Evolutionary conservation across 1,284 basidiomycete genomes (phyloP), one percentile per base, ranked within the genome.

Genomic region (Malassezia arunalokei): DNA sequence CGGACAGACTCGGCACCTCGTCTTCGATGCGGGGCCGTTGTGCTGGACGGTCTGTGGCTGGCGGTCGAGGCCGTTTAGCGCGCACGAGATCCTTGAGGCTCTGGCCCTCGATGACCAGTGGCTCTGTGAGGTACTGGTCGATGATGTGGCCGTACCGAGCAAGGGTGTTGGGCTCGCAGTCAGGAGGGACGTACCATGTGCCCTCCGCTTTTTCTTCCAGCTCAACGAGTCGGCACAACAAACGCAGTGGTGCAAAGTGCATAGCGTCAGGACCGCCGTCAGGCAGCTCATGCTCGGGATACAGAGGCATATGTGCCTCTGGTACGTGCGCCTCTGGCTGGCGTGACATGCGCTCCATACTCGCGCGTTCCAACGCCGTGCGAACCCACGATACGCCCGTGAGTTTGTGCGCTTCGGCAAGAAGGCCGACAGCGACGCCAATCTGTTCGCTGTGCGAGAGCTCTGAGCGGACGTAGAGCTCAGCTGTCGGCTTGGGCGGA

Each of bases 341-440:
- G 24, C 48, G 51, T 15, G 43, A 39, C 27, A 54, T 50, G 8
- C 68, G 62, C 47, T 58, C 56, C 11, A 59, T 57, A 33, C 61
- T 62, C 14, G 67, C 68, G n/a, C 62, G 49, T 43, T 71, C 70
- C 37, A 73, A 43, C 0, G 58, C 64, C n/a, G 57, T 59, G 49
- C 67, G 68, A 51, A 73, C 48, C 70, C 70, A 73, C 17, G 59
- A 51, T 24, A 73, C 63, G n/a, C 47, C 49, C 32, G 51, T 50
- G 54, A 69, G 64, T 60, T 65, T 64, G 42, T 67, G 64, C 56
- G 63, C 63, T 45, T 65, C 57, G 31, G 65, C 49, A 37, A 73
- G 45, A 17, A 71, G 56, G 1, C 64, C 66, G 7, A 73, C 60
- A 2, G 68, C 70, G 8, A 73, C 62, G 27, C 68, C 66, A 20